Conservation (phyloP, 2,329 filamentous ascomycete genomes). For the Metarhizium rileyi region DNA sequence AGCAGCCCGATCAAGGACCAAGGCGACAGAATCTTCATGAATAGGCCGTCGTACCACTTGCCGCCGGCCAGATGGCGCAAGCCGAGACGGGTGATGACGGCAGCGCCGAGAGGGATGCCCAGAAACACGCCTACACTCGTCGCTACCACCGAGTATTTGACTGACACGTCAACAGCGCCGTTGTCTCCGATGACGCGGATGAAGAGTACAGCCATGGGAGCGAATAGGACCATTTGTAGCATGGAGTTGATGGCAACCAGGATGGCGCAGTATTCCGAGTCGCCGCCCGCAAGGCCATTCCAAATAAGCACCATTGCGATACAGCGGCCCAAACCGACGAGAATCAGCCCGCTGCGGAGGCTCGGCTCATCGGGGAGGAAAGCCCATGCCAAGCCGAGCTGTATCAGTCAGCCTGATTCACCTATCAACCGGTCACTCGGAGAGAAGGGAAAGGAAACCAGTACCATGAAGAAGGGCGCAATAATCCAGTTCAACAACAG, state of each 20-base stretch:
- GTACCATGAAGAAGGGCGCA: slow-evolving; percentile 72
- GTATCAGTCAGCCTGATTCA: background rate
- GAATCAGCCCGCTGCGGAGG: slow-evolving; percentile 59
- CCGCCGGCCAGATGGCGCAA: slow-evolving; percentile 46
- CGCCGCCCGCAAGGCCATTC: slow-evolving; percentile 61
- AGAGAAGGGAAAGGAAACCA: slow-evolving; percentile 3
- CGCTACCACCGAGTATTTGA: slow-evolving; percentile 59
- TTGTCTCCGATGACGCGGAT: slow-evolving; percentile 53
- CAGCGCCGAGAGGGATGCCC: slow-evolving; percentile 72
- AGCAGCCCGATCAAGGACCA: slow-evolving; percentile 74
- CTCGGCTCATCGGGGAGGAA: slow-evolving; percentile 50
- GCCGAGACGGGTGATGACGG: slow-evolving; percentile 61
- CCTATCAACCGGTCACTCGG: background rate
- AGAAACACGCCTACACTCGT: slow-evolving; percentile 77
- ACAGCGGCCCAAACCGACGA: slow-evolving; percentile 76
- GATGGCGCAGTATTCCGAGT: slow-evolving; percentile 74
- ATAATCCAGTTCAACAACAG: slow-evolving; percentile 74
- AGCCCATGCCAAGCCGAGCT: slow-evolving; percentile 60
- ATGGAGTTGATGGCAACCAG: slow-evolving; percentile 68
- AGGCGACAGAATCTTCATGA: slow-evolving; percentile 61
- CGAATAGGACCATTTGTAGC: slow-evolving; percentile 64
- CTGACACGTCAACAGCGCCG: slow-evolving; percentile 20
- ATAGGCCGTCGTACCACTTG: slow-evolving; percentile 56
- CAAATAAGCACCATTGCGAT: slow-evolving; percentile 82
- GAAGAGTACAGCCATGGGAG: slow-evolving; percentile 59